phyloP scores from a whole-genome alignment of 139 green algal genomes.

The Chlorella sp. region DNA sequence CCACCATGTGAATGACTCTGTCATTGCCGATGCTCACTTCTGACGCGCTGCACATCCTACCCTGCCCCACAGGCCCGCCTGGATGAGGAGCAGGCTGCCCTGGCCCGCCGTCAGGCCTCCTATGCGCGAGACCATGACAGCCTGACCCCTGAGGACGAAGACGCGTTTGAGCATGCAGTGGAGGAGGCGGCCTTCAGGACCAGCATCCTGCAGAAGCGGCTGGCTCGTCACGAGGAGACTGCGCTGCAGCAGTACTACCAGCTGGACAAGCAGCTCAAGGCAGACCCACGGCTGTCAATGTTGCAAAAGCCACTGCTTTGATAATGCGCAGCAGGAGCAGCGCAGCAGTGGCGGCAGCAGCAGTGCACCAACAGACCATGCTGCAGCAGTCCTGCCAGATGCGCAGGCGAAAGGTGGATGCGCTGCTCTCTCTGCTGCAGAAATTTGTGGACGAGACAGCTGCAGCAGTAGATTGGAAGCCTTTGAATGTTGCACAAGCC shows the following conservation, averaged over 20 bases:
- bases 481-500: too few species aligned
- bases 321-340: too few species aligned
- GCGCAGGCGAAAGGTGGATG: too few species aligned
- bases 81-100: conserved; percentile 65
- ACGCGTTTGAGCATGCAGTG: conserved; percentile 67
- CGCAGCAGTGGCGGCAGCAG: too few species aligned
- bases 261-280: conserved; percentile 65
- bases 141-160: conserved; percentile 73
- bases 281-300: conserved; percentile 51
- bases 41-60: background rate
- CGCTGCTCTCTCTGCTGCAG: too few species aligned
- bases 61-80: conserved; percentile 41
- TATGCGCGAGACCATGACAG: conserved; percentile 76
- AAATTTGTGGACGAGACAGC: too few species aligned
- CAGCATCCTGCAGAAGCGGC: conserved; percentile 71
- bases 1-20: background rate
- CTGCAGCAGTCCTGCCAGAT: too few species aligned
- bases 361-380: too few species aligned
- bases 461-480: too few species aligned
- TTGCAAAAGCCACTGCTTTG: too few species aligned
- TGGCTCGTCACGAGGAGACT: conserved; percentile 78
- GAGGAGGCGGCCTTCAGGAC: conserved; percentile 57
- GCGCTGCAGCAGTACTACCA: conserved; percentile 81
- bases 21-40: background rate
- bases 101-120: conserved; percentile 61